phyloP scores from a whole-genome alignment of 164 flowering plant species.

The Nelumbo lutea region DNA sequence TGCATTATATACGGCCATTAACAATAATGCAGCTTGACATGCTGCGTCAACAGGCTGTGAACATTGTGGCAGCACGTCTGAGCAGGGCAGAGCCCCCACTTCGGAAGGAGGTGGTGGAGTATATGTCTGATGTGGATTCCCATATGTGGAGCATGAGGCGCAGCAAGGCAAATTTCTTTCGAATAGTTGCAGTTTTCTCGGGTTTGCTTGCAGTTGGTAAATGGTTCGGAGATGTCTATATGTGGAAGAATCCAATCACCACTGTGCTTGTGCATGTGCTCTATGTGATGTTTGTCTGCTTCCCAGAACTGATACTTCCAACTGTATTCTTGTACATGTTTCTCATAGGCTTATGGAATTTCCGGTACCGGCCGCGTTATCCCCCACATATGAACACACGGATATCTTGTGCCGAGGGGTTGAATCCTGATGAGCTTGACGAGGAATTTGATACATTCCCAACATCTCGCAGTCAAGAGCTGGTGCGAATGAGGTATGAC shows the following conservation, averaged over 20 bases:
- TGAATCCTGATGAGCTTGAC: slow-evolving; percentile 73
- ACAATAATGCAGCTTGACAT: slow-evolving; percentile 64
- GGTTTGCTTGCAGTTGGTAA: slow-evolving; percentile 69
- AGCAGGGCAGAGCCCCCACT: slow-evolving; percentile 90
- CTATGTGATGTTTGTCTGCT: slow-evolving; percentile 76
- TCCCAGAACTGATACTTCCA: slow-evolving; percentile 80
- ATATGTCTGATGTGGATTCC: slow-evolving; percentile 88
- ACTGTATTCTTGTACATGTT: slow-evolving; percentile 87
- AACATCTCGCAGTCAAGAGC: slow-evolving; percentile 46
- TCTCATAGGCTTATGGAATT: slow-evolving; percentile 89
- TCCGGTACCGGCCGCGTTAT: slow-evolving; percentile 71
- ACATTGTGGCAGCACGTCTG: slow-evolving; percentile 74
- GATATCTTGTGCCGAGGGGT: slow-evolving; percentile 64
- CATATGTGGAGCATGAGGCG: slow-evolving; percentile 93
- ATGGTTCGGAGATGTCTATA: slow-evolving; percentile 78
- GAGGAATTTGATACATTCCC: slow-evolving; percentile 88
- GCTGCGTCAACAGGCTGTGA: slow-evolving; percentile 81
- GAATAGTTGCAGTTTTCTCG: slow-evolving; percentile 74
- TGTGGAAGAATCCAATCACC: slow-evolving; percentile 86
- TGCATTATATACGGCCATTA: slow-evolving; percentile 81
- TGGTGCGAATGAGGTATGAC: slow-evolving; percentile 77
- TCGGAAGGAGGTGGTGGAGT: slow-evolving; percentile 87
- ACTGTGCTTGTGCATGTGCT: slow-evolving; percentile 83
- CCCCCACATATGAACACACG: slow-evolving; percentile 84
- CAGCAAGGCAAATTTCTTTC: slow-evolving; percentile 89